Conservation (phyloP, 2,329 filamentous ascomycete genomes). For the Cladophialophora carrionii region DNA sequence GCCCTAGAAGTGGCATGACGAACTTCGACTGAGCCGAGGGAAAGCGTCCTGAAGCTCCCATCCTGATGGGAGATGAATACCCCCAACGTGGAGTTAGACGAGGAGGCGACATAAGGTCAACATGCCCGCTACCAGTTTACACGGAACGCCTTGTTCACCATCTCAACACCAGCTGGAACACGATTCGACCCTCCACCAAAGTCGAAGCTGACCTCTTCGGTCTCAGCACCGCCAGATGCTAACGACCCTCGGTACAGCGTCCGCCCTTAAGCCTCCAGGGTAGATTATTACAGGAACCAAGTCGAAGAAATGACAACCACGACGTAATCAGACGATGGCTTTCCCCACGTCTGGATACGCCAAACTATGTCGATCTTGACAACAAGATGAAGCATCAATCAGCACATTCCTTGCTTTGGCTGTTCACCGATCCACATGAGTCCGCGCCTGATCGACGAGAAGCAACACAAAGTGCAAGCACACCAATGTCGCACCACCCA, state of each 20-base stretch:
- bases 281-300: not conserved
- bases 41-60: not conserved
- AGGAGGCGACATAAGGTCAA: not conserved
- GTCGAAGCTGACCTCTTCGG: not conserved
- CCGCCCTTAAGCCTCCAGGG: no score
- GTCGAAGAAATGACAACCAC: not conserved
- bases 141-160: not conserved
- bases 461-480: not conserved
- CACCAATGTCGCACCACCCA: not conserved
- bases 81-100: not conserved
- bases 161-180: not conserved
- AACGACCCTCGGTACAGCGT: not conserved
- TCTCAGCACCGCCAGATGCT: not conserved
- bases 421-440: not conserved
- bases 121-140: not conserved
- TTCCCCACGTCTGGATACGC: not conserved
- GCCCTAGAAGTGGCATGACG: not conserved
- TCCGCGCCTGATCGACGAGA: not conserved
- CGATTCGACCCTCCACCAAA: not conserved
- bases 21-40: not conserved
- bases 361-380: not conserved
- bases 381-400: not conserved
- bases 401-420: not conserved
- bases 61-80: not conserved
- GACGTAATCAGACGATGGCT: not conserved